Percentiles rank a stretch among this genome's conserved stretches.
Evolutionary conservation across 352 stramenopile genomes (phyloP).

Genomic region (Phytophthora hibernalis): DNA sequence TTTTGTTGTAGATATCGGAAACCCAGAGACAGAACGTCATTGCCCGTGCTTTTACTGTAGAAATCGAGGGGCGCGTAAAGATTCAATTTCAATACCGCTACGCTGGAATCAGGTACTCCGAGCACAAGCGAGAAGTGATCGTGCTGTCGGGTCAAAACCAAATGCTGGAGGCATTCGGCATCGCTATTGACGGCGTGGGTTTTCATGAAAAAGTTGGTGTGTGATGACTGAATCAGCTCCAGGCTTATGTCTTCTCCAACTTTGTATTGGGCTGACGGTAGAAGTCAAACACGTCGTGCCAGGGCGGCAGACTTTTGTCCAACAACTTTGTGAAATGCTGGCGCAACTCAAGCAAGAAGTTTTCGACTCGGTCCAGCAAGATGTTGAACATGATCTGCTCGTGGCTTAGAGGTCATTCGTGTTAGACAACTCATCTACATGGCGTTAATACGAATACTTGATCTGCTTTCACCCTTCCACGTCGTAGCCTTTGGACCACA

Average conservation of each 20-base stretch:
- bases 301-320: not conserved
- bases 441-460: too few relatives aligned
- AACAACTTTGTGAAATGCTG: conserved; percentile 9
- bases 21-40: not conserved
- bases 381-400: conserved; percentile 2
- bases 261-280: conserved; percentile 3
- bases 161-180: conserved; percentile 1
- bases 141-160: not conserved
- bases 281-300: not conserved
- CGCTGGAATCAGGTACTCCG: not conserved
- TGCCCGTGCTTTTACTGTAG: conserved; percentile 5
- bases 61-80: conserved; percentile 4
- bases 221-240: not conserved
- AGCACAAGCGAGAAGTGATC: conserved; percentile 9
- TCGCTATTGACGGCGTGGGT: not conserved
- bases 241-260: conserved; percentile 2
- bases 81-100: conserved; percentile 13
- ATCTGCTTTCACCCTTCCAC: too few relatives aligned
- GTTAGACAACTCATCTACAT: too few relatives aligned
- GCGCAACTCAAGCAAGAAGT: conserved; percentile 3
- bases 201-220: conserved; percentile 10
- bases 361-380: not conserved
- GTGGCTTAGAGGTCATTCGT: not conserved
- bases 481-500: too few relatives aligned
- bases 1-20: not conserved